phyloP scores from a whole-genome alignment of 2,329 filamentous ascomycete species.

The Monascus ruber region DNA sequence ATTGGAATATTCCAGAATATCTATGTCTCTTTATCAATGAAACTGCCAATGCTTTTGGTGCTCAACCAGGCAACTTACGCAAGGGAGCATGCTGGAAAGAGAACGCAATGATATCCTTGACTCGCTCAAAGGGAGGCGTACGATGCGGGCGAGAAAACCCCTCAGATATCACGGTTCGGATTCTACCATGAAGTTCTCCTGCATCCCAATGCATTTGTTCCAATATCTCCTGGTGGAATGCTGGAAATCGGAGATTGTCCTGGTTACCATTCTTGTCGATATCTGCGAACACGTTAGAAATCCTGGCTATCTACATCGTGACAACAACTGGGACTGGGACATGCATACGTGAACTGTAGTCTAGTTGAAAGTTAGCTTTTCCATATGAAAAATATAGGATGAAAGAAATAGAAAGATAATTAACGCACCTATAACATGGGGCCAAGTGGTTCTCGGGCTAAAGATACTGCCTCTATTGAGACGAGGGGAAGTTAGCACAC shows the following conservation, averaged over 20 bases:
- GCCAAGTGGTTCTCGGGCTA: conserved; percentile 41
- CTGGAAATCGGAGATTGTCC: conserved; percentile 57
- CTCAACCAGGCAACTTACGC: conserved; percentile 39
- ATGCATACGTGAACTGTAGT: conserved; percentile 24
- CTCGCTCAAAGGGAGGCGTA: conserved; percentile 47
- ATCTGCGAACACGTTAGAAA: conserved; percentile 12
- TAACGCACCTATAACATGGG: conserved; percentile 40
- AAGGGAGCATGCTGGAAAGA: conserved; percentile 77
- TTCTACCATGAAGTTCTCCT: conserved; percentile 58
- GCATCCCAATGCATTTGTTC: conserved; percentile 61
- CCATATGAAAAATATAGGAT: background rate
- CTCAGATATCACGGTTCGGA: conserved; percentile 67
- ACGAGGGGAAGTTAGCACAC: background rate
- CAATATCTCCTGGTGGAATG: conserved; percentile 58
- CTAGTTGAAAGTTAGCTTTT: conserved; percentile 7
- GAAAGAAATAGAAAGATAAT: background rate
- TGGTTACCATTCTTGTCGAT: conserved; percentile 47
- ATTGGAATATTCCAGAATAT: conserved; percentile 57
- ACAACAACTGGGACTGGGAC: conserved; percentile 29
- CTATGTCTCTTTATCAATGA: conserved; percentile 31
- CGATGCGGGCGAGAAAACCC: conserved; percentile 47
- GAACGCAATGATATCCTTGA: conserved; percentile 65
- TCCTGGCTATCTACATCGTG: background rate
- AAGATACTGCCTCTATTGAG: conserved; percentile 44
- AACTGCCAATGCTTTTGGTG: background rate